Conservation (phyloP, 441 rosid species). For the Caryocar brasiliense region DNA sequence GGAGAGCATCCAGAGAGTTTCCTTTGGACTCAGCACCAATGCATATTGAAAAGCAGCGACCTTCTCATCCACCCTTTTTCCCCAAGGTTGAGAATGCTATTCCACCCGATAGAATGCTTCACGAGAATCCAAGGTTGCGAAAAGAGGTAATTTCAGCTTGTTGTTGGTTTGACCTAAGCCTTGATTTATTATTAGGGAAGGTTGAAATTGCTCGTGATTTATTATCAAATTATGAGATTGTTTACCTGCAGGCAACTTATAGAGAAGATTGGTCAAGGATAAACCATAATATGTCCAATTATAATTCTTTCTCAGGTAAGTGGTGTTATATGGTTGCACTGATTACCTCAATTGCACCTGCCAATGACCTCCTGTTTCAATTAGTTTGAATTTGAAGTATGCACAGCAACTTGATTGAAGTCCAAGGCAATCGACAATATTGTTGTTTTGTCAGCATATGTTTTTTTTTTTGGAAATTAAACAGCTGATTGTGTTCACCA, state of each 20-base stretch:
- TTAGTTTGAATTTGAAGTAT: background rate
- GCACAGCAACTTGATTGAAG: too few relatives aligned
- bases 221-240: conserved; percentile 1
- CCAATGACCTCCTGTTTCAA: background rate
- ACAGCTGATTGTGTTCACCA: too few relatives aligned
- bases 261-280: conserved; percentile 67
- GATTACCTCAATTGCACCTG: too few relatives aligned
- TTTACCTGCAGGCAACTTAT: conserved; percentile 50
- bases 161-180: background rate
- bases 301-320: conserved; percentile 62
- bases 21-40: conserved; percentile 57
- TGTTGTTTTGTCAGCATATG: background rate
- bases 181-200: background rate
- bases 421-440: background rate
- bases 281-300: conserved; percentile 37
- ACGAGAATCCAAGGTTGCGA: conserved; percentile 66
- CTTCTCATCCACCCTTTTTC: conserved; percentile 56
- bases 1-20: conserved; percentile 52
- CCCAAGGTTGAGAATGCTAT: conserved; percentile 58
- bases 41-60: conserved; percentile 58
- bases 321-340: background rate
- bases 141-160: conserved; percentile 49
- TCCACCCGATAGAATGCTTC: conserved; percentile 63
- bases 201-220: conserved; percentile 4
- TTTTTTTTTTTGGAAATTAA: too few relatives aligned